These are phyloP conservation scores for Fonsecaea monophora DNA, from an alignment of 2,329 filamentous ascomycete species.

Conservation along the genomic window DNA sequence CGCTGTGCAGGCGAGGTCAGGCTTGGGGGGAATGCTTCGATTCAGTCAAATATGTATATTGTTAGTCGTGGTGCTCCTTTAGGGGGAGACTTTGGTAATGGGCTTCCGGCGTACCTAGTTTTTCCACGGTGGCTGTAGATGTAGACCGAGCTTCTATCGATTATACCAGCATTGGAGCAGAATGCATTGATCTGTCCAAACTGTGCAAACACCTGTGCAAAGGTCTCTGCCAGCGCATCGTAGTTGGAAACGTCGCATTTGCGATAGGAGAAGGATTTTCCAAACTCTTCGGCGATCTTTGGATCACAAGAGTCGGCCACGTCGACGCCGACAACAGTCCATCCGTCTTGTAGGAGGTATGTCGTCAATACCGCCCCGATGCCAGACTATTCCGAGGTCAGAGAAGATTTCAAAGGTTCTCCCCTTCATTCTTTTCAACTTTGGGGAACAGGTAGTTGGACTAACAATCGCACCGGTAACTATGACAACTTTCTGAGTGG, in stretches of 20 bases:
- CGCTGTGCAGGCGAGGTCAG: conserved; percentile 56
- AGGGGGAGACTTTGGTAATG: neutral
- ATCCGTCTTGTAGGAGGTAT: no score
- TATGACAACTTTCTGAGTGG: no score
- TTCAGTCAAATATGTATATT: neutral
- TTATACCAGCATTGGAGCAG: conserved; percentile 53
- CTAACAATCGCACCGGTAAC: no score
- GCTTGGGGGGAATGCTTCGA: conserved; percentile 50
- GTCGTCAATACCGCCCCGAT: no score
- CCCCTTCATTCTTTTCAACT: no score
- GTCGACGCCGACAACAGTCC: no score
- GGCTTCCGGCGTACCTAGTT: neutral
- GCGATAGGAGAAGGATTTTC: conserved; percentile 52
- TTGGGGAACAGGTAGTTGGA: no score
- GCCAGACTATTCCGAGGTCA: no score
- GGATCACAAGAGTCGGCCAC: no score
- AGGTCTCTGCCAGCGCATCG: conserved; percentile 52
- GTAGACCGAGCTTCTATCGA: conserved; percentile 16
- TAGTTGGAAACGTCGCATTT: conserved; percentile 57
- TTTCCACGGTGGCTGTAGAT: conserved; percentile 9
- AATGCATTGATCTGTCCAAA: conserved; percentile 54
- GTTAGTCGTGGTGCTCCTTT: no score
- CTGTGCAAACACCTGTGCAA: conserved; percentile 51
- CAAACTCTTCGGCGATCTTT: conserved; percentile 34
- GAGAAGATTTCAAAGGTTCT: no score